Evolutionary conservation across 768 basidiomycete genomes (phyloP).

Genomic region (Pleurotus ostreatus): DNA sequence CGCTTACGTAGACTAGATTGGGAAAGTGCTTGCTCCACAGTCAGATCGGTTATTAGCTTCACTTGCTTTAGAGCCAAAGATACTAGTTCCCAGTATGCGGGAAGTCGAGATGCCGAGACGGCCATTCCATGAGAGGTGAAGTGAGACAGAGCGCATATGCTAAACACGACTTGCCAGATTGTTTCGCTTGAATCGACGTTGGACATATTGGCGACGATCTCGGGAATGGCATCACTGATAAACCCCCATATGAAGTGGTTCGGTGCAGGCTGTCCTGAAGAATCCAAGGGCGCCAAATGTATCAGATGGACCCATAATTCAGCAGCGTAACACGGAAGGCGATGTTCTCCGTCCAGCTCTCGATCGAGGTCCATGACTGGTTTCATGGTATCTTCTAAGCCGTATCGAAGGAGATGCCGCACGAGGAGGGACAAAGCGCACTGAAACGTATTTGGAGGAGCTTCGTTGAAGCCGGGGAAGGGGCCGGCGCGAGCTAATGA

Average conservation of each 20-base stretch:
- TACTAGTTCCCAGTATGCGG: constrained; percentile 66
- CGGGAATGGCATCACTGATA: constrained; percentile 28
- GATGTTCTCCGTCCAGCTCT: constrained; percentile 22
- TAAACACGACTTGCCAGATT: constrained; percentile 69
- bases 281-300: constrained; percentile 37
- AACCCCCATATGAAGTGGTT: constrained; percentile 43
- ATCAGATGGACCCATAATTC: constrained; percentile 77
- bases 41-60: constrained; percentile 44
- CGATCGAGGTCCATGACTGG: constrained; percentile 28
- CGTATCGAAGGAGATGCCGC: constrained; percentile 47
- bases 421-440: constrained; percentile 38
- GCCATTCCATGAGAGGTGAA: constrained; percentile 55
- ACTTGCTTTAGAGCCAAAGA: constrained; percentile 54
- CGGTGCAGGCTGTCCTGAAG: constrained; percentile 9
- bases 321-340: constrained; percentile 23
- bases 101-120: constrained; percentile 30
- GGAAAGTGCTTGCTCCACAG: constrained; percentile 34
- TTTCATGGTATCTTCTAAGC: constrained; percentile 42
- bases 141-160: constrained; percentile 72
- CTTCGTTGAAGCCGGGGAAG: constrained; percentile 15
- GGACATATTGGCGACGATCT: constrained; percentile 12
- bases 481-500: constrained; percentile 36
- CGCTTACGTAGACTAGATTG: constrained; percentile 42
- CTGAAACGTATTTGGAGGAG: constrained; percentile 16
- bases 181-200: constrained; percentile 53